Evolutionary conservation across 345 rosid species (phyloP), one percentile per base, ranked within the genome.

Genomic region (Salix koriyanagi): DNA sequence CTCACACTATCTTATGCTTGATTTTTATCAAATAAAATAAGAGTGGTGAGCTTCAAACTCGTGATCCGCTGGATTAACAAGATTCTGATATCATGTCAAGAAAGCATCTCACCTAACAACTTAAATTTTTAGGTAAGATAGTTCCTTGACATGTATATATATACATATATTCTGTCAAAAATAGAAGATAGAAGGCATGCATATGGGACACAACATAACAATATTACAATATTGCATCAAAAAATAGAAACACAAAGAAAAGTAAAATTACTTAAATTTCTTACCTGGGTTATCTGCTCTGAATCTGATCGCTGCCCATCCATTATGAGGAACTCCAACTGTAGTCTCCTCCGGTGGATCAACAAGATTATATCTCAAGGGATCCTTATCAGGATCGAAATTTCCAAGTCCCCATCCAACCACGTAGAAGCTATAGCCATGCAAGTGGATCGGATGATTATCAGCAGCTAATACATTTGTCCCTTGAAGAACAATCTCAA

Each of bases 381-480:
- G 74, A 21, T 73, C 81, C 23, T n/a, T 42, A 2, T 12, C 2
- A 6, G 61, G 60, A 41, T 79, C 58, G 30, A 72, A 79, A 21
- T 67, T 67, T 0, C 65, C 73, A 58, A 21, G 39, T 0, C 77
- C 77, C 18, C 7, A 18, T n/a, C 81, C 74, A 32, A 67, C 77
- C 1, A 79, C 77, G 7, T 73, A 67, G 15, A 73, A 79, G 73
- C 50, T 73, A 25, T 68, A 56, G 18, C 81, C 81, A 42, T 79
- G 81, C 4, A 79, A n/a, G 67, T 79, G 81, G 16, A 79, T 79
- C 9, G 77, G 81, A 58, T 79, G 81, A 19, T 79, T 60, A 25
- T 73, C 77, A 4, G 34, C 13, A 1, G 73, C 65, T 5, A 65
- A 1, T 23, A 72, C 25, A 14, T 72, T 72, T 1, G 81, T 73